A percentile compares a stretch with the other conserved stretches of the same genome.
Evolutionary conservation across 768 basidiomycete species (phyloP).

Genomic region (Tricholoma hemisulphureum): DNA sequence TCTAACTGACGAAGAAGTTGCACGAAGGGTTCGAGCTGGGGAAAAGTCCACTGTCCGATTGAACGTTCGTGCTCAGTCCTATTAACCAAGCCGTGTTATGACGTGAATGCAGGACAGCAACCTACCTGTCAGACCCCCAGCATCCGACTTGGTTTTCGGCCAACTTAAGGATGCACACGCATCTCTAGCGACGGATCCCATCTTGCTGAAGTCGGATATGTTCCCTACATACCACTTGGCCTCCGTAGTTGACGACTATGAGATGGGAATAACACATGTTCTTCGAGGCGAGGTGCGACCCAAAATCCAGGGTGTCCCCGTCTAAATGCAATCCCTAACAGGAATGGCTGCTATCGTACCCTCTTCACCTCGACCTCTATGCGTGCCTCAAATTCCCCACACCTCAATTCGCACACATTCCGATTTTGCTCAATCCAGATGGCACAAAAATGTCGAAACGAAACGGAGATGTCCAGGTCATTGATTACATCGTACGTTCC

Average conservation of each 20-base stretch:
- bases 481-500: constrained; percentile 74
- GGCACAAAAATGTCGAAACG: constrained; percentile 95
- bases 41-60: constrained; percentile 83
- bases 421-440: constrained; percentile 84
- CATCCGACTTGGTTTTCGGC: constrained; percentile 76
- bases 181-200: constrained; percentile 83
- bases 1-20: constrained; percentile 83
- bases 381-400: constrained; percentile 65
- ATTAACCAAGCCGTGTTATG: not conserved
- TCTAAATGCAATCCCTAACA: constrained; percentile 28
- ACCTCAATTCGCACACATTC: constrained; percentile 89
- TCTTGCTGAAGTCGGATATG: constrained; percentile 87
- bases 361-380: constrained; percentile 89
- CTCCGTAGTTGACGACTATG: constrained; percentile 91
- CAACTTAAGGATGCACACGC: constrained; percentile 68
- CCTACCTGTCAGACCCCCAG: constrained; percentile 48
- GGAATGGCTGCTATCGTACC: constrained; percentile 96
- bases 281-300: constrained; percentile 83
- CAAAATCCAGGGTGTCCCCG: not conserved
- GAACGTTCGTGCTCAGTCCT: constrained; percentile 55
- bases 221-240: constrained; percentile 98
- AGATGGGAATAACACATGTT: constrained; percentile 96
- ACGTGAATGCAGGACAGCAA: constrained; percentile 49
- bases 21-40: constrained; percentile 67
- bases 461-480: constrained; percentile 82